Conservation (phyloP, 1,139 yeast genomes). For the Meyerozyma guilliermondii region DNA sequence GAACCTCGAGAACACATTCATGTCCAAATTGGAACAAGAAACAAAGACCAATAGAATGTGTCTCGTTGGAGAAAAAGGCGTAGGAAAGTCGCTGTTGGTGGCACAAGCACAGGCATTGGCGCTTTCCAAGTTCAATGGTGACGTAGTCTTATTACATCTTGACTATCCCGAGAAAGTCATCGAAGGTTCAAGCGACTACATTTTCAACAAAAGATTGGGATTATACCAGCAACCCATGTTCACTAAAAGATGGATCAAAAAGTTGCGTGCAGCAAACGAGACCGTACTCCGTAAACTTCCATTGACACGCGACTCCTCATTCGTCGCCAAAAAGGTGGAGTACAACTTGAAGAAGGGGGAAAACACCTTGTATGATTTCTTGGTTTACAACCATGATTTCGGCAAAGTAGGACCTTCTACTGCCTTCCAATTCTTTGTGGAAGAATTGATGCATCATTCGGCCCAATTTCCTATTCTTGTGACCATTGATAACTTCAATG, state of each 20-base stretch:
- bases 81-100: conserved; percentile 73
- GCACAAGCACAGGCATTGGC: conserved; percentile 65
- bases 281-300: conserved; percentile 44
- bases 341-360: conserved; percentile 36
- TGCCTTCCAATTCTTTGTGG: conserved; percentile 49
- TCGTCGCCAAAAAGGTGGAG: conserved; percentile 28
- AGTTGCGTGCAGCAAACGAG: conserved; percentile 54
- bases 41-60: conserved; percentile 48
- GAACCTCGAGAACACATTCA: conserved; percentile 20
- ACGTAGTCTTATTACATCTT: conserved; percentile 59
- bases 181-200: conserved; percentile 70
- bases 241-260: conserved; percentile 55
- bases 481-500: conserved; percentile 73
- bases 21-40: conserved; percentile 17
- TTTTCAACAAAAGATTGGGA: conserved; percentile 43
- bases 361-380: conserved; percentile 38
- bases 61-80: conserved; percentile 68
- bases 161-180: conserved; percentile 58
- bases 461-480: conserved; percentile 54
- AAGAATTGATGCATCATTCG: conserved; percentile 47
- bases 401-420: conserved; percentile 29
- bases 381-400: conserved; percentile 35
- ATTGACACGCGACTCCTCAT: conserved; percentile 40
- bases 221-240: conserved; percentile 79
- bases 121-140: conserved; percentile 38